Evolutionary conservation across 345 rosid genomes (phyloP), one percentile per base, ranked within the genome.

Genomic region (Hirschfeldia incana): DNA sequence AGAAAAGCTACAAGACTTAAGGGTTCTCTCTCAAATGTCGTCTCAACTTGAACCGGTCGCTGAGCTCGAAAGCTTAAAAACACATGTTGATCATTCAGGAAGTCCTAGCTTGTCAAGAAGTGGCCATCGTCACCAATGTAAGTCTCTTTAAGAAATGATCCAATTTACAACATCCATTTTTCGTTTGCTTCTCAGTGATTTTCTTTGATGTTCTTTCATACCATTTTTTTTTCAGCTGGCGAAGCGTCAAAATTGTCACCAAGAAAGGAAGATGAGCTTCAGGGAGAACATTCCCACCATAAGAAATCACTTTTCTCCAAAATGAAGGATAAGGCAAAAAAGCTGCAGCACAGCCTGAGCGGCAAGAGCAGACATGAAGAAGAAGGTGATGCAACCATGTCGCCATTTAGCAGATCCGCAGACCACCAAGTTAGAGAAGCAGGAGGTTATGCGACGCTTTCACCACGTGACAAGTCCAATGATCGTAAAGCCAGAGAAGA

Each of bases 71-170:
- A 65, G 69, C 78, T 42, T 67, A 33, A 80, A 78, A n/a, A 79
- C 78, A 72, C 80, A 69, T 64, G 85, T 83, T 29, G 78, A 76
- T 63, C 68, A 80, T 34, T 80, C 85, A 28, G 72, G 65, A 71
- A 65, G 72, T 63, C 84, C 86, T 0, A 59, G 69, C 69, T 55
- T 76, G 66, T 85, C 93, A 9, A 79, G 82, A 2, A 27, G 79
- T 57, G 81, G 87, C 77, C 89, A 87, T 17, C 83, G 85, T 34
- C 80, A 82, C 10, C 85, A 82, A 78, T 90, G 94, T 89, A 85
- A 67, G 67, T 57, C 29, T 37, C 58, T 70, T 3, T 64, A 67
- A 67, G 44, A 49, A 6, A 8, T 27, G 7, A 21, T 79, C 28
- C 9, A 0, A 6, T 5, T 30, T 39, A 4, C 27, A 13, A 17